These are phyloP conservation scores for Betula pendula DNA, from an alignment of 306 rosid species.

Conservation along the genomic window DNA sequence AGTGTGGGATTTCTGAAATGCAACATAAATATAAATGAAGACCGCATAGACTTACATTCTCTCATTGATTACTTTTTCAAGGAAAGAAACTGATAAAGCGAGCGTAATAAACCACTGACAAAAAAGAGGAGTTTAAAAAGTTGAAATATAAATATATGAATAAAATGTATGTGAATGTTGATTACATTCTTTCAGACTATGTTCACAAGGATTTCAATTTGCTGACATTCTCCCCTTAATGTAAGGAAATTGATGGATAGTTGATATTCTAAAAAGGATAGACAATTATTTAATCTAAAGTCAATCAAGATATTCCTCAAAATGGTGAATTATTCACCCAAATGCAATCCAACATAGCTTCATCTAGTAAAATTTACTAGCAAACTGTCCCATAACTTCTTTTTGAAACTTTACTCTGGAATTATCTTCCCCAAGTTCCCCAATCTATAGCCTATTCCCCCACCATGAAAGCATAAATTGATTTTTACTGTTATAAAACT, in stretches of 20 bases:
- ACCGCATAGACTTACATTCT: background rate
- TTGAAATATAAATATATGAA: background rate
- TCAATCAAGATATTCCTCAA: background rate
- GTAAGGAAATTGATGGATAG: background rate
- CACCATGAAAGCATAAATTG: background rate
- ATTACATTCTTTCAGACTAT: background rate
- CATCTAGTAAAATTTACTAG: background rate
- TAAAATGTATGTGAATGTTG: background rate
- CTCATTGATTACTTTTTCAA: background rate
- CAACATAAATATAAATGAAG: constrained; percentile 5
- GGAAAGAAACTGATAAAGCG: background rate
- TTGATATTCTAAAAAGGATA: background rate
- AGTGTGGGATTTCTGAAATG: constrained; percentile 7
- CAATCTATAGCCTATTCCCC: background rate
- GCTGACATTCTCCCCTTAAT: background rate
- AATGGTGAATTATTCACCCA: background rate
- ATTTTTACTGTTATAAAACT: background rate
- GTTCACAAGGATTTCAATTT: background rate
- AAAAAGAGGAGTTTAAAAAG: too few relatives aligned
- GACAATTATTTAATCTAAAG: background rate
- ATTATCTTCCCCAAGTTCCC: background rate
- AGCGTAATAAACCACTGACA: too few relatives aligned
- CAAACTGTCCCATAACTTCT: background rate
- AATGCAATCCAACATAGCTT: background rate
- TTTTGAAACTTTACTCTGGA: background rate